Conservation (phyloP, 2,329 filamentous ascomycete species). For the Chaetomium sp. region DNA sequence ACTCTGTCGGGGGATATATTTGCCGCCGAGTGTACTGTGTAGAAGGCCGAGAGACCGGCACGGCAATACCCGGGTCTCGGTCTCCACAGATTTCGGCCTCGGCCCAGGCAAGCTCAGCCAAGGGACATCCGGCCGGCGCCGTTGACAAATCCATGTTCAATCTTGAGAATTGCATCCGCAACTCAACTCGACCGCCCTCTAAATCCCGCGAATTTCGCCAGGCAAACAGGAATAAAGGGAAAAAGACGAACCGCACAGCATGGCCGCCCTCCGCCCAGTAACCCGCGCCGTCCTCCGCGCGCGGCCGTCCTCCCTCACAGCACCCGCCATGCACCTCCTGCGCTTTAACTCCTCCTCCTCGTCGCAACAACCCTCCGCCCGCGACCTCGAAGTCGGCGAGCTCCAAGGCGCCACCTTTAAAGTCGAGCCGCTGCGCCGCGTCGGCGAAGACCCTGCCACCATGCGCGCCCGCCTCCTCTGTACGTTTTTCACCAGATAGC, state of each 20-base stretch:
- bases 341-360: constrained; percentile 24
- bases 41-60: background rate
- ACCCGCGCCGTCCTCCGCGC: constrained; percentile 21
- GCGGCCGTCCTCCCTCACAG: constrained; percentile 20
- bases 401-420: constrained; percentile 83
- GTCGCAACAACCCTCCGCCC: constrained; percentile 14
- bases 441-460: constrained; percentile 80
- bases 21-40: background rate
- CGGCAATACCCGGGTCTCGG: constrained; percentile 14
- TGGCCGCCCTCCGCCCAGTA: constrained; percentile 24
- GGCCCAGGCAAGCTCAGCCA: constrained; percentile 23
- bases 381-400: constrained; percentile 79
- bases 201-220: background rate
- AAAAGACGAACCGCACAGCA: background rate
- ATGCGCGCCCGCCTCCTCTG: constrained; percentile 82
- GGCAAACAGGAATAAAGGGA: background rate
- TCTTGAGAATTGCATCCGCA: background rate
- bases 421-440: constrained; percentile 84
- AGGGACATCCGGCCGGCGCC: constrained; percentile 15
- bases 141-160: constrained; percentile 17
- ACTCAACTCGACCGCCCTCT: background rate
- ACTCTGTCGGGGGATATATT: background rate
- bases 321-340: constrained; percentile 26
- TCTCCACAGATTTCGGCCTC: constrained; percentile 28
- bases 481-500: constrained; percentile 42